Conservation (phyloP, 1,139 yeast genomes). For the Nakaseomyces delphensis region DNA sequence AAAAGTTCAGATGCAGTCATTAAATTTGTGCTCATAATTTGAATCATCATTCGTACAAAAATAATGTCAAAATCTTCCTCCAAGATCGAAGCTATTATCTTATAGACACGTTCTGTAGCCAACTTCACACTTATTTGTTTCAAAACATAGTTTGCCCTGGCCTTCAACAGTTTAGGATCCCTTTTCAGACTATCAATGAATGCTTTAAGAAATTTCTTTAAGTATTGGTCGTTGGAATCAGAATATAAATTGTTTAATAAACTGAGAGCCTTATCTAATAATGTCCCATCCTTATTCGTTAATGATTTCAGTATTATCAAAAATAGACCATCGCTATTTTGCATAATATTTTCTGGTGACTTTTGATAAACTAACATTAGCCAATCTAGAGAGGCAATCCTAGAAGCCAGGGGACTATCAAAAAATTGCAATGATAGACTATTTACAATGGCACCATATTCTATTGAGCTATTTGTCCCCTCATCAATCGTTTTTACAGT, state of each 20-base stretch:
- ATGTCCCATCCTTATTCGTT: conserved; percentile 79
- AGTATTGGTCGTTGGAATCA: conserved; percentile 70
- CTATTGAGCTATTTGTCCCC: conserved; percentile 37
- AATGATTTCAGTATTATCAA: conserved; percentile 73
- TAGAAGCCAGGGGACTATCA: conserved; percentile 69
- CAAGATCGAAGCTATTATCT: conserved; percentile 70
- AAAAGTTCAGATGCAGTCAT: conserved; percentile 82
- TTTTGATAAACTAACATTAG: conserved; percentile 70
- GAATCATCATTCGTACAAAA: conserved; percentile 75
- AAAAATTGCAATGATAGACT: conserved; percentile 53
- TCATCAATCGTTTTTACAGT: conserved; percentile 17
- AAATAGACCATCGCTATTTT: conserved; percentile 57
- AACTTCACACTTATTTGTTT: conserved; percentile 76
- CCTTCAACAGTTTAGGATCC: conserved; percentile 52
- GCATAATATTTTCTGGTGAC: conserved; percentile 55
- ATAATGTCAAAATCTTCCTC: conserved; percentile 54
- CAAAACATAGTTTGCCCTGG: conserved; percentile 76
- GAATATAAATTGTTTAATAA: conserved; percentile 71
- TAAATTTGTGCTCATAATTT: conserved; percentile 76
- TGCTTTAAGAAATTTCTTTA: conserved; percentile 66
- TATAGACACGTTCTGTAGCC: conserved; percentile 75
- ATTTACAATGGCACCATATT: conserved; percentile 50
- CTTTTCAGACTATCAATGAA: conserved; percentile 60
- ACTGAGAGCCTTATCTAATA: conserved; percentile 54
- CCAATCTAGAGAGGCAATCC: conserved; percentile 88